Evolutionary conservation across 1,284 basidiomycete genomes (phyloP).

Genomic region (Sanghuangporus weigelae): DNA sequence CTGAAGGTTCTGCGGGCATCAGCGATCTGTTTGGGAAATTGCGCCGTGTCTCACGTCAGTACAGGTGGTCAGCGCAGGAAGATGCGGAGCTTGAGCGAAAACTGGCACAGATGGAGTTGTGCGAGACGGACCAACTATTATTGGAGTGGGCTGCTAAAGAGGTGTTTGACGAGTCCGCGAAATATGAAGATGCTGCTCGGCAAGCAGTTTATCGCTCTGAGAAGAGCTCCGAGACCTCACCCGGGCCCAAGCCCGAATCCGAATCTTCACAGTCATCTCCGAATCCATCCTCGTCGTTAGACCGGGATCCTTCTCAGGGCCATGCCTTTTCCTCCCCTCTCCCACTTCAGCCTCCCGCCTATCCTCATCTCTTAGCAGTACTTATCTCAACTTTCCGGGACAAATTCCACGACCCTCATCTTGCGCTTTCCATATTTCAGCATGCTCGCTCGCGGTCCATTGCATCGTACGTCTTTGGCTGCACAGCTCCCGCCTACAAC

Average conservation of each 20-base stretch:
- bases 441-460: constrained; percentile 69
- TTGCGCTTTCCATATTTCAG: constrained; percentile 79
- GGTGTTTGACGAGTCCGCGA: constrained; percentile 57
- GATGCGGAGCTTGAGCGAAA: constrained; percentile 59
- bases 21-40: constrained; percentile 43
- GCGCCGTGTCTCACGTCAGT: constrained; percentile 41
- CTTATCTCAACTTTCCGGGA: constrained; percentile 74
- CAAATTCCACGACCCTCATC: constrained; percentile 72
- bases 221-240: not conserved
- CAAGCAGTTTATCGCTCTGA: constrained; percentile 30
- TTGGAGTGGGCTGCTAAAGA: constrained; percentile 71
- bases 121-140: constrained; percentile 65
- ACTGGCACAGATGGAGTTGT: constrained; percentile 70
- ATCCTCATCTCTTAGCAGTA: constrained; percentile 67
- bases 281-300: not conserved
- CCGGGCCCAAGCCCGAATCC: not conserved
- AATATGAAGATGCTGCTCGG: constrained; percentile 43
- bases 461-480: constrained; percentile 80
- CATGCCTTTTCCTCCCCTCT: constrained; percentile 3
- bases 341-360: constrained; percentile 52
- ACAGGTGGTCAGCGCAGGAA: constrained; percentile 46
- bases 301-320: not conserved
- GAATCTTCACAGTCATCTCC: not conserved
- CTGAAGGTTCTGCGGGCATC: constrained; percentile 21
- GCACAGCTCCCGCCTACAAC: constrained; percentile 80